Evolutionary conservation across 169 alveolate genomes (phyloP), one percentile per base, ranked within the genome.

Genomic region (Eimeria maxima): DNA sequence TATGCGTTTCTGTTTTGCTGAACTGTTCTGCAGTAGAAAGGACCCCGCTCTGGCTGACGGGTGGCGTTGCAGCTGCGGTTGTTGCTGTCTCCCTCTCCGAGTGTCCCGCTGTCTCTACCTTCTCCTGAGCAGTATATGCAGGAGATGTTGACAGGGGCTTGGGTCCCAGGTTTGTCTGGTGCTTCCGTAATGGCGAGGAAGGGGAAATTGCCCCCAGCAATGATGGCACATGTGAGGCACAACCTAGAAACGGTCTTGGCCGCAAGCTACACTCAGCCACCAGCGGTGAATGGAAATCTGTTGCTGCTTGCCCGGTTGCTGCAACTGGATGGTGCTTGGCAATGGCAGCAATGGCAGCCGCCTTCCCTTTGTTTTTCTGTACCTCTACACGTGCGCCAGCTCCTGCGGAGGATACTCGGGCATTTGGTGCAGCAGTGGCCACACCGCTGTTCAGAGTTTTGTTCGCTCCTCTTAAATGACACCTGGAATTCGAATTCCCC

Each of bases 61-160:
- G 93, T 18, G 93, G 93, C 4, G 93, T 87, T 87, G 78, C 93
- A 38, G 93, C 93, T 87, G 93, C 93, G 4, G 93, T 87, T 87
- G 93, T 55, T 87, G 93, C 93, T 63, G 93, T 87, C 63, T 87
- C 93, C 29, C 93, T 42, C 47, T 87, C 93, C 33, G 83, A 33
- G 81, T 69, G 65, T 10, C 60, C 78, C 60, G 60, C 93, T 38
- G 33, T 44, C 20, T 87, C 93, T 22, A 63, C 57, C 42, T 42
- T 42, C 65, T 87, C 81, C 60, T 63, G 65, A 87, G 11, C 44
- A 38, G 33, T 14, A 4, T 55, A 7, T 63, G 29, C 83, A 42
- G 81, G 65, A 11, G 57, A n/a, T 38, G 93, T 29, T 33, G 44
- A 42, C 14, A 63, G 53, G 60, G 67, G 42, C 38, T 63, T 33